Evolutionary conservation across 2,329 filamentous ascomycete genomes (phyloP).

Genomic region (Penicillium sp.): DNA sequence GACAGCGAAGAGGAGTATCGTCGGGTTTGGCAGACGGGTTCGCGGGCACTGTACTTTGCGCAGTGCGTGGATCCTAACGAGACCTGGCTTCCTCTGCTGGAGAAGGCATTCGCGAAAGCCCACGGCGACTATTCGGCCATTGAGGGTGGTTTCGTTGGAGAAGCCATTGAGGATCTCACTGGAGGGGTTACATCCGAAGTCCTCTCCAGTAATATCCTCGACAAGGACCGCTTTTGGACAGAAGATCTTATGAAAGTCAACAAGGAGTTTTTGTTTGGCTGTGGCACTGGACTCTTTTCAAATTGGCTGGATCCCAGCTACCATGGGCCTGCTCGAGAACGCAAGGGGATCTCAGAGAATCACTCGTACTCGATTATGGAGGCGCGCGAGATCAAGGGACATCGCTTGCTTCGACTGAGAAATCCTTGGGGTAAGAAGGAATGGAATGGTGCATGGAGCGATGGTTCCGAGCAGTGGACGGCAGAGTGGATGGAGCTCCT

Average conservation of each 20-base stretch:
- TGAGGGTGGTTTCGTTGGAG: constrained; percentile 66
- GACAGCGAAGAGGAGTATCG: constrained; percentile 67
- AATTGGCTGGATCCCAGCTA: constrained; percentile 41
- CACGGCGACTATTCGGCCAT: constrained; percentile 75
- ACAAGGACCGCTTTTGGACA: constrained; percentile 77
- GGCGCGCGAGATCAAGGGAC: constrained; percentile 55
- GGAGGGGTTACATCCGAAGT: constrained; percentile 48
- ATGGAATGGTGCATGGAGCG: constrained; percentile 77
- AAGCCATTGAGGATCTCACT: constrained; percentile 56
- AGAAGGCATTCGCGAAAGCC: constrained; percentile 80
- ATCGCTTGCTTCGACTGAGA: constrained; percentile 60
- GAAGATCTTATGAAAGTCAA: constrained; percentile 77
- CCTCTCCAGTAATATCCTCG: constrained; percentile 44
- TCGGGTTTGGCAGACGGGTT: constrained; percentile 67
- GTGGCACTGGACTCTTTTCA: constrained; percentile 44
- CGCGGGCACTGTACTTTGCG: constrained; percentile 71
- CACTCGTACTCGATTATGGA: constrained; percentile 58
- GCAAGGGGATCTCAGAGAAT: constrained; percentile 44
- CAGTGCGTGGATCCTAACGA: constrained; percentile 71
- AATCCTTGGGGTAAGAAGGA: constrained; percentile 80
- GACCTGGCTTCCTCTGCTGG: constrained; percentile 73
- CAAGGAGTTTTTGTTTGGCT: constrained; percentile 60
- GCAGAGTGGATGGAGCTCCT: constrained; percentile 70
- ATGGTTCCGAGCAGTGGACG: constrained; percentile 81
- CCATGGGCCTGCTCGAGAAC: constrained; percentile 32